phyloP scores from a whole-genome alignment of 2,329 filamentous ascomycete species.

The Thyridium curvatum region DNA sequence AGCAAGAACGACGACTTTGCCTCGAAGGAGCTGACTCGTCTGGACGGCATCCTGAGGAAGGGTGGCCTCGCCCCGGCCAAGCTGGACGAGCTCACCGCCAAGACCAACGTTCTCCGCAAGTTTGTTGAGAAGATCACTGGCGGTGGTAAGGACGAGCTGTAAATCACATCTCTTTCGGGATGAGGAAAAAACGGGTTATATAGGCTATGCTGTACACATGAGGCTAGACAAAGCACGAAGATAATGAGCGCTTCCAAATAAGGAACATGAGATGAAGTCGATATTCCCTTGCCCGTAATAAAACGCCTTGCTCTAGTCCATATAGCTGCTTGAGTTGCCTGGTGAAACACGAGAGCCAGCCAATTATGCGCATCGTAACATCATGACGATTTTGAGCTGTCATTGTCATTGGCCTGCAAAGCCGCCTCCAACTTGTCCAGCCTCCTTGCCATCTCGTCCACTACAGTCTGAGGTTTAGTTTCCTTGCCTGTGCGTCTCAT shows the following conservation, averaged over 20 bases:
- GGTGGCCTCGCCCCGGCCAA: conserved; percentile 80
- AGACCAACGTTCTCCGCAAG: conserved; percentile 80
- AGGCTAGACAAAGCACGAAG: background rate
- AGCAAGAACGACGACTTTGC: conserved; percentile 71
- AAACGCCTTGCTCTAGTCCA: too few species aligned
- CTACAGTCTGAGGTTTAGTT: conserved; percentile 33
- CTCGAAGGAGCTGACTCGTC: conserved; percentile 75
- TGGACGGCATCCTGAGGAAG: conserved; percentile 77
- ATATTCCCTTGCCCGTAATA: too few species aligned
- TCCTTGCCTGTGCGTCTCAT: background rate
- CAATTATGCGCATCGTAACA: too few species aligned
- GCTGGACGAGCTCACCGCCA: conserved; percentile 78
- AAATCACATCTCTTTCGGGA: conserved; percentile 20
- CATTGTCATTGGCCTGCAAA: conserved; percentile 51
- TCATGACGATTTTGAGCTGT: conserved; percentile 7
- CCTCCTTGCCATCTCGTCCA: conserved; percentile 89
- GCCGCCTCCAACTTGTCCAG: conserved; percentile 77
- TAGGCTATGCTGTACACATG: too few species aligned
- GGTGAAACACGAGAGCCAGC: too few species aligned
- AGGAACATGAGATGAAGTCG: too few species aligned
- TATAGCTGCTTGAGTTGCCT: too few species aligned
- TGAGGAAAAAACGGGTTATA: too few species aligned
- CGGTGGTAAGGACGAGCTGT: conserved; percentile 67
- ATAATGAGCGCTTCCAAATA: background rate
- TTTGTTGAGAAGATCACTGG: conserved; percentile 57